Percentiles rank a stretch among this genome's conserved stretches.
These are phyloP conservation scores for Porcisia hertigi DNA, from an alignment of 208 protist genomes.

Conservation along the genomic window DNA sequence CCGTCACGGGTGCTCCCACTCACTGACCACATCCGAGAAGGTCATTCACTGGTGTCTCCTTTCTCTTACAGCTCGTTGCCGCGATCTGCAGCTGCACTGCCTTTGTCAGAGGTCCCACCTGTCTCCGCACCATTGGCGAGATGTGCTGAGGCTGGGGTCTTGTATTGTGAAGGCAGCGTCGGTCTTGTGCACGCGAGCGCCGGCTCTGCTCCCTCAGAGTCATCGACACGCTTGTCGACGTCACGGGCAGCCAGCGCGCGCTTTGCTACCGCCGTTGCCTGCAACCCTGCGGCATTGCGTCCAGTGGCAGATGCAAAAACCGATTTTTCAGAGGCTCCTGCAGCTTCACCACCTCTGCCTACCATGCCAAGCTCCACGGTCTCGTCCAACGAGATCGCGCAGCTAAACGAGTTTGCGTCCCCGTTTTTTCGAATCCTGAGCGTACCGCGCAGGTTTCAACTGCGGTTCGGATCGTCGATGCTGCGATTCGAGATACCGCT, in stretches of 20 bases:
- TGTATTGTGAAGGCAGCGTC: background rate
- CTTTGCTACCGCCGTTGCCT: conserved; percentile 2
- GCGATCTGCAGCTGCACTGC: background rate
- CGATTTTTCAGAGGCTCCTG: background rate
- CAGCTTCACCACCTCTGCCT: background rate
- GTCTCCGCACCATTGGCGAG: background rate
- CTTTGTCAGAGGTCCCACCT: background rate
- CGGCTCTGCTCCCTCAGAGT: background rate
- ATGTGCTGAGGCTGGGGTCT: background rate
- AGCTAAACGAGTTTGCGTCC: conserved; percentile 54
- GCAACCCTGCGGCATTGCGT: conserved; percentile 5
- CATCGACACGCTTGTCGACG: background rate
- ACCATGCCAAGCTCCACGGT: background rate
- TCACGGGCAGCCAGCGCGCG: conserved; percentile 7
- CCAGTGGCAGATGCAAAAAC: background rate
- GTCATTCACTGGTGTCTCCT: conserved; percentile 9
- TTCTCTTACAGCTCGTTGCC: background rate
- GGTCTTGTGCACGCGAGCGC: background rate
- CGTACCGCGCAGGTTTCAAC: conserved; percentile 50
- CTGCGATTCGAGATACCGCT: conserved; percentile 70
- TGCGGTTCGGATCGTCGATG: conserved; percentile 68
- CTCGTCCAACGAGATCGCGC: conserved; percentile 33
- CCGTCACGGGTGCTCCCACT: conserved; percentile 22
- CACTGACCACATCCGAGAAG: conserved; percentile 16
- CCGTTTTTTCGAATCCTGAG: conserved; percentile 68